phyloP scores from a whole-genome alignment of 257 asterid species.

The Fraxinus americana region DNA sequence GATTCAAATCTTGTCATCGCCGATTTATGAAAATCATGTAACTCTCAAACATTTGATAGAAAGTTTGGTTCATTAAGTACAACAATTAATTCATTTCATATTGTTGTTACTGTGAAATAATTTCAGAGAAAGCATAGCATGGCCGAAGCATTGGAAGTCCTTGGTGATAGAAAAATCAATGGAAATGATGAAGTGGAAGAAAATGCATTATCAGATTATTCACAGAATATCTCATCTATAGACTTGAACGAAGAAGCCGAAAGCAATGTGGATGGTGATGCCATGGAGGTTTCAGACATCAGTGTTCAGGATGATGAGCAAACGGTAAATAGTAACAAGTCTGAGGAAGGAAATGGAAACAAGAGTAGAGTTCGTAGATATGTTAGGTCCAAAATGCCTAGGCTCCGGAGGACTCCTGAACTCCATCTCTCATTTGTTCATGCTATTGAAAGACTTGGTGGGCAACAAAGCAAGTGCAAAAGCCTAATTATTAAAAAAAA shows the following conservation, averaged over 20 bases:
- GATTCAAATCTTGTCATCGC: too few relatives aligned
- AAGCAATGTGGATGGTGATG: slow-evolving; percentile 38
- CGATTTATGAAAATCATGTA: not conserved
- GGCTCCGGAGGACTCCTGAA: slow-evolving; percentile 95
- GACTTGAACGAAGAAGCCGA: slow-evolving; percentile 75
- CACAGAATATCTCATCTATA: slow-evolving; percentile 48
- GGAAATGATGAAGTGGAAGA: not conserved
- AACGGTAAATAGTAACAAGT: slow-evolving; percentile 29
- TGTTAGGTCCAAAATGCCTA: slow-evolving; percentile 77
- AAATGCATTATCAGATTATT: slow-evolving; percentile 31
- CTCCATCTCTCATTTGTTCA: slow-evolving; percentile 86
- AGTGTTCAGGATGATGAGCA: slow-evolving; percentile 28
- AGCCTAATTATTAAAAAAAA: too few relatives aligned
- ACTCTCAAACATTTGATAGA: not conserved
- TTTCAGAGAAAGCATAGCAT: slow-evolving; percentile 14
- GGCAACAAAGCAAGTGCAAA: slow-evolving; percentile 81
- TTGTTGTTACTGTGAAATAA: too few relatives aligned
- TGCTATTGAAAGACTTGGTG: slow-evolving; percentile 89
- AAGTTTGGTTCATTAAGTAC: not conserved
- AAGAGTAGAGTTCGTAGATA: slow-evolving; percentile 60
- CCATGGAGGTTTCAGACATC: slow-evolving; percentile 31
- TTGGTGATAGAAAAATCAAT: not conserved
- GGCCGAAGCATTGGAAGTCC: slow-evolving; percentile 28
- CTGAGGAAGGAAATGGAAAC: slow-evolving; percentile 39
- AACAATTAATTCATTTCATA: not conserved